A percentile compares a stretch with the other conserved stretches of the same genome.
Evolutionary conservation across 2,329 filamentous ascomycete genomes (phyloP).

Genomic region (Aspergillus fischeri): DNA sequence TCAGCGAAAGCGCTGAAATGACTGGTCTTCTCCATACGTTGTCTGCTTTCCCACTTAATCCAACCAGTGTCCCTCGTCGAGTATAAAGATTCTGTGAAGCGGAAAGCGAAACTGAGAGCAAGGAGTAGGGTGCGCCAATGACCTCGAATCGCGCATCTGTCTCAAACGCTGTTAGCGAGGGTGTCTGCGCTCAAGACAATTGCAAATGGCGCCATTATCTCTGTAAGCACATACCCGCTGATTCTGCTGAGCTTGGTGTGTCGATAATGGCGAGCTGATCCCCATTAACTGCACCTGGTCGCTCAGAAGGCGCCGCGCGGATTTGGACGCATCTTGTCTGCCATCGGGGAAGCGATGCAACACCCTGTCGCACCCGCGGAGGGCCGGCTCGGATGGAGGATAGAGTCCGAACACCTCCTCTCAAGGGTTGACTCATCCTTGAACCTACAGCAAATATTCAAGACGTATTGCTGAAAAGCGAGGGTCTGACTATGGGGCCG

Average conservation of each 20-base stretch:
- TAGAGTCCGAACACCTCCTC: slow-evolving; percentile 32
- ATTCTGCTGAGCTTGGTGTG: slow-evolving; percentile 38
- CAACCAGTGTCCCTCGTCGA: slow-evolving; percentile 83
- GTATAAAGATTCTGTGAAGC: slow-evolving; percentile 93
- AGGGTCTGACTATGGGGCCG: slow-evolving; percentile 2
- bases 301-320: slow-evolving; percentile 40
- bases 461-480: slow-evolving; percentile 4
- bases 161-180: slow-evolving; percentile 11
- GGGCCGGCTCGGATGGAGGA: slow-evolving; percentile 30
- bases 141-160: slow-evolving; percentile 93
- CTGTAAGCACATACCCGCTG: slow-evolving; percentile 33
- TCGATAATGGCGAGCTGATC: slow-evolving; percentile 34
- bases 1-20: neutral
- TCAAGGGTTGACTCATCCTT: slow-evolving; percentile 36
- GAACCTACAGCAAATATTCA: slow-evolving; percentile 12
- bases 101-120: slow-evolving; percentile 88
- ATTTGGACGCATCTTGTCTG: slow-evolving; percentile 41
- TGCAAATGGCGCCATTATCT: neutral
- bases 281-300: slow-evolving; percentile 34
- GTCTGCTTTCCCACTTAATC: slow-evolving; percentile 82
- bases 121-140: slow-evolving; percentile 83
- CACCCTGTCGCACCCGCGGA: slow-evolving; percentile 19
- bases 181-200: neutral
- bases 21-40: slow-evolving; percentile 58
- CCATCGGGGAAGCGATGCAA: slow-evolving; percentile 17